These are phyloP conservation scores for Suillus occidentalis DNA, from an alignment of 768 basidiomycete species.

Conservation along the genomic window DNA sequence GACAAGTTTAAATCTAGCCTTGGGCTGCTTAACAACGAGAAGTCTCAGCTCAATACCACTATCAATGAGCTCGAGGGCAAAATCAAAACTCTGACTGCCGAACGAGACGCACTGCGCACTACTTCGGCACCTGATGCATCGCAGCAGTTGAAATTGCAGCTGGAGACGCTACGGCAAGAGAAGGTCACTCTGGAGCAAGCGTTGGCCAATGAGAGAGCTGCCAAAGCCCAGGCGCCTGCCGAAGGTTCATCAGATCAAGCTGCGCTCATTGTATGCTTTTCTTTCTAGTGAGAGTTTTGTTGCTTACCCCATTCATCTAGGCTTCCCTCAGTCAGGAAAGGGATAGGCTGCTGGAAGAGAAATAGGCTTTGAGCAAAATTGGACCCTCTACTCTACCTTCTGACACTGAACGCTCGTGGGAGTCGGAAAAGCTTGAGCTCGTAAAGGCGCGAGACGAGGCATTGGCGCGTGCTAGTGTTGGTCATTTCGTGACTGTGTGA, in stretches of 20 bases:
- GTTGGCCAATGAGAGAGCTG: conserved; percentile 38
- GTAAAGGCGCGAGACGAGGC: conserved; percentile 61
- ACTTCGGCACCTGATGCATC: conserved; percentile 19
- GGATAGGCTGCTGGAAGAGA: conserved; percentile 62
- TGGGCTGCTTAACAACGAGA: conserved; percentile 26
- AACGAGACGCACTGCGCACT: conserved; percentile 30
- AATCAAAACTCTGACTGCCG: conserved; percentile 28
- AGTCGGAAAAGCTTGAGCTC: conserved; percentile 60
- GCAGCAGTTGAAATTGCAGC: conserved; percentile 33
- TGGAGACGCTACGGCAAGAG: conserved; percentile 38
- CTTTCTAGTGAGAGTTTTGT: not conserved
- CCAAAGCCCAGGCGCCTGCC: conserved; percentile 19
- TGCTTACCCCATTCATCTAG: conserved; percentile 33
- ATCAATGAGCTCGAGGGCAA: conserved; percentile 26
- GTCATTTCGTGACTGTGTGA: not conserved
- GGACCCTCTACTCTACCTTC: conserved; percentile 21
- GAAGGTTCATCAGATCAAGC: conserved; percentile 22
- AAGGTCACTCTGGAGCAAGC: conserved; percentile 39
- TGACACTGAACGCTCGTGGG: conserved; percentile 45
- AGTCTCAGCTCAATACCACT: conserved; percentile 29
- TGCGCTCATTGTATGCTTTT: conserved; percentile 33
- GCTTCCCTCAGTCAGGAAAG: conserved; percentile 55
- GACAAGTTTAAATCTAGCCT: conserved; percentile 23
- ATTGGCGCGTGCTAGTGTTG: conserved; percentile 56
- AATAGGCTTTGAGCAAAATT: conserved; percentile 38